phyloP scores from a whole-genome alignment of 2,329 filamentous ascomycete species.

The Exophiala sp. region DNA sequence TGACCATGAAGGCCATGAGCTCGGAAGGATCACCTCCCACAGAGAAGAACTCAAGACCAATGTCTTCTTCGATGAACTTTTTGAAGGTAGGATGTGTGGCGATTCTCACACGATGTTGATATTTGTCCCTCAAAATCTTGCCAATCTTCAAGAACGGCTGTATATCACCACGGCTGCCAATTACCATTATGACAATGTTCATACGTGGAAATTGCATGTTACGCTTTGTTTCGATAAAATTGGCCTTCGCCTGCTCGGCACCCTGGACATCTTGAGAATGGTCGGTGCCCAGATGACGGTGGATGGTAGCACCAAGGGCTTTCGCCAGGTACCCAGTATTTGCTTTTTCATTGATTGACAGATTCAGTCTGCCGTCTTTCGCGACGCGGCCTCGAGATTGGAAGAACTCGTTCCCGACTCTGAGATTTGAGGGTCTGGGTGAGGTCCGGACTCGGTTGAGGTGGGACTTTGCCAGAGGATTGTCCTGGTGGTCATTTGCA shows the following conservation, averaged over 20 bases:
- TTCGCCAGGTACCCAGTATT: slow-evolving; percentile 71
- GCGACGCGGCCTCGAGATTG: slow-evolving; percentile 53
- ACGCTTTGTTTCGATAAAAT: slow-evolving; percentile 28
- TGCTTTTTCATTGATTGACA: slow-evolving; percentile 67
- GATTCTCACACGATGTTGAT: slow-evolving; percentile 72
- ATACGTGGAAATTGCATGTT: slow-evolving; percentile 48
- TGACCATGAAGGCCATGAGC: slow-evolving; percentile 86
- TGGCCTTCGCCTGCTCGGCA: slow-evolving; percentile 14
- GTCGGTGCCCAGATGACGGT: slow-evolving; percentile 48
- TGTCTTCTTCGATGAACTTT: slow-evolving; percentile 70
- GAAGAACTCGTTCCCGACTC: slow-evolving; percentile 25
- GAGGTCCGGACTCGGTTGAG: slow-evolving; percentile 21
- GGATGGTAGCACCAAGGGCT: slow-evolving; percentile 63
- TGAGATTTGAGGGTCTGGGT: slow-evolving; percentile 8
- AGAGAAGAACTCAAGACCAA: slow-evolving; percentile 73
- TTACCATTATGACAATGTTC: slow-evolving; percentile 81
- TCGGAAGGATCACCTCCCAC: slow-evolving; percentile 76
- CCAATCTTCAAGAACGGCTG: slow-evolving; percentile 77
- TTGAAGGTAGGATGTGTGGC: slow-evolving; percentile 76
- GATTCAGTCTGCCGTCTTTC: slow-evolving; percentile 66
- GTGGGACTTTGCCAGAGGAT: slow-evolving; percentile 17
- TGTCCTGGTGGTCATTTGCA: slow-evolving; percentile 1
- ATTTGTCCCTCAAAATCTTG: slow-evolving; percentile 65
- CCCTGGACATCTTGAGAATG: slow-evolving; percentile 31
- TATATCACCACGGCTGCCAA: slow-evolving; percentile 74